A percentile compares a stretch with the other conserved stretches of the same genome.
These are phyloP conservation scores for Nicotiana otophora DNA, from an alignment of 257 asterid species.

Conservation along the genomic window DNA sequence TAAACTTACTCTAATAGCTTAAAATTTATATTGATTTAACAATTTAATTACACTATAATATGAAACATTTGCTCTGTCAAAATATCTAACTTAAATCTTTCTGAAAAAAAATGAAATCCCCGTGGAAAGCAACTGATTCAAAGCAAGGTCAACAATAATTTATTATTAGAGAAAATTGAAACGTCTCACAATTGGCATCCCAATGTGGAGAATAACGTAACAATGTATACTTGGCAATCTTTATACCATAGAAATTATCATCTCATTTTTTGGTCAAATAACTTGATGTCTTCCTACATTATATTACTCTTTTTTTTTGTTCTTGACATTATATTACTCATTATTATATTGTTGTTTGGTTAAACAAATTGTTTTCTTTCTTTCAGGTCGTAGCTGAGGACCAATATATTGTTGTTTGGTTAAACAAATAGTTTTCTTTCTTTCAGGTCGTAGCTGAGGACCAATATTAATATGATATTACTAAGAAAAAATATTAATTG, in stretches of 20 bases:
- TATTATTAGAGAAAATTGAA: background rate
- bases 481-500: background rate
- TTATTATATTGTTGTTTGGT: background rate
- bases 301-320: too few relatives aligned
- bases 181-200: background rate
- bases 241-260: background rate
- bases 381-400: background rate
- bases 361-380: background rate
- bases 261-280: background rate
- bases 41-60: too few relatives aligned
- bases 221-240: background rate
- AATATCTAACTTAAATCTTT: too few relatives aligned
- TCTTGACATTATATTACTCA: background rate
- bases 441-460: background rate
- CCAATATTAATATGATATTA: background rate
- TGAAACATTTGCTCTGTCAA: too few relatives aligned
- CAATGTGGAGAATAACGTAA: background rate
- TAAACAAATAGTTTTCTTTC: background rate
- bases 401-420: background rate
- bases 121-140: background rate
- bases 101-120: background rate
- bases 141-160: background rate
- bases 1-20: background rate
- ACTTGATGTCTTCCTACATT: background rate
- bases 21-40: too few relatives aligned